Conservation (phyloP, 495 filamentous ascomycete genomes). For the Neurospora intermedia region DNA sequence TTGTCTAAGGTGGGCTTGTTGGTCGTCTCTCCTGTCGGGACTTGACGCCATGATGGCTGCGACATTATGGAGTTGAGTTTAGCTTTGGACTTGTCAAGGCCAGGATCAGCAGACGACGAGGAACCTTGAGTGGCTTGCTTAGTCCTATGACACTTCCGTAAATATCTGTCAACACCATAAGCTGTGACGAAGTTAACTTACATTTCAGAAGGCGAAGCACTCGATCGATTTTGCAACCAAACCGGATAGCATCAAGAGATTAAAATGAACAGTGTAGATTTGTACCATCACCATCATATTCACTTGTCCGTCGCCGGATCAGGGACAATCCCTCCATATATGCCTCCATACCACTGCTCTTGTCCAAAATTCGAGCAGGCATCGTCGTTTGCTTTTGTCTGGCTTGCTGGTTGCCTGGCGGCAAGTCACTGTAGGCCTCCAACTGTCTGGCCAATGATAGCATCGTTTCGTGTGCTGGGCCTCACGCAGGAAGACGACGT, state of each 20-base stretch:
- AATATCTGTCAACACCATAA: neutral
- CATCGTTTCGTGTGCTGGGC: neutral
- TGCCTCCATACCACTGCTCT: too few relatives aligned
- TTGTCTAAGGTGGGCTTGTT: neutral
- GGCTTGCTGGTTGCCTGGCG: neutral
- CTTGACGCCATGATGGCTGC: neutral
- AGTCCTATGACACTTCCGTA: neutral
- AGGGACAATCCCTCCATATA: too few relatives aligned
- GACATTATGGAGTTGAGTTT: neutral
- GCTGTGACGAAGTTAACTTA: neutral
- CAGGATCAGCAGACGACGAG: neutral
- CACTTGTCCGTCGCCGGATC: too few relatives aligned
- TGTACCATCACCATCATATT: too few relatives aligned
- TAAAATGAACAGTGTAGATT: neutral
- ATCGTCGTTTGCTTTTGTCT: neutral
- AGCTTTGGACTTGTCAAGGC: neutral
- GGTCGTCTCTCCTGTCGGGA: neutral
- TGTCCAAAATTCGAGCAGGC: too few relatives aligned
- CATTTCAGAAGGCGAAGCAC: neutral
- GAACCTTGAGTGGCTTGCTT: neutral
- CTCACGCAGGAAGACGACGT: neutral
- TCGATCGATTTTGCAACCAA: neutral
- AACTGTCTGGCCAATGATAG: neutral
- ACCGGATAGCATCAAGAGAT: neutral
- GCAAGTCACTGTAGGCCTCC: neutral